These are phyloP conservation scores for Aspergillus glaucus DNA, from an alignment of 2,329 filamentous ascomycete genomes.

Conservation along the genomic window DNA sequence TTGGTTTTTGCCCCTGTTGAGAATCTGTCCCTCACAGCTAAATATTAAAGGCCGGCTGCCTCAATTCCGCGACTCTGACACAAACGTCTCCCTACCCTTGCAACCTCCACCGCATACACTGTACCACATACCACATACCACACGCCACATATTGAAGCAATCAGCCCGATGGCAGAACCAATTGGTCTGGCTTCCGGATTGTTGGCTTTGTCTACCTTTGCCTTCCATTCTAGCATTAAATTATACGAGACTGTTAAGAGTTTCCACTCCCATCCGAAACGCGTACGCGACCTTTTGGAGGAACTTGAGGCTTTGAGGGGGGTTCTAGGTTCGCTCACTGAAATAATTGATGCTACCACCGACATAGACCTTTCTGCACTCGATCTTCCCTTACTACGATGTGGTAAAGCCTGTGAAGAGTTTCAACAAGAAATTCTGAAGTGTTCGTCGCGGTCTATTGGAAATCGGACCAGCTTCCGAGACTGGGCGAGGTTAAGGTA, in stretches of 20 bases:
- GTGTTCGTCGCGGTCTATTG: constrained; percentile 29
- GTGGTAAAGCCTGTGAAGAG: constrained; percentile 38
- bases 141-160: neutral
- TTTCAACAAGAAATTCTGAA: constrained; percentile 36
- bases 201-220: constrained; percentile 32
- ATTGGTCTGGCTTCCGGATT: constrained; percentile 35
- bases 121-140: too few species aligned
- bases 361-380: constrained; percentile 24
- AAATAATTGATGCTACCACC: constrained; percentile 21
- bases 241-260: constrained; percentile 35
- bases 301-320: constrained; percentile 35
- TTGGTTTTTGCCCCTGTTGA: too few species aligned
- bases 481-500: constrained; percentile 43
- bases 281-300: constrained; percentile 36
- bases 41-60: too few species aligned
- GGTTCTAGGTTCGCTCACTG: constrained; percentile 30
- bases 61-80: too few species aligned
- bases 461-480: constrained; percentile 35
- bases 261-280: constrained; percentile 32
- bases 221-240: constrained; percentile 33
- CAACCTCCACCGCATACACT: too few species aligned
- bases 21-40: too few species aligned
- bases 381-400: constrained; percentile 36
- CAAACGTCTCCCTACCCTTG: too few species aligned
- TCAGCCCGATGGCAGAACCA: constrained; percentile 30